Evolutionary conservation across 1,284 basidiomycete species (phyloP), one percentile per base, ranked within the genome.

Genomic region (Clitocybe nebularis): DNA sequence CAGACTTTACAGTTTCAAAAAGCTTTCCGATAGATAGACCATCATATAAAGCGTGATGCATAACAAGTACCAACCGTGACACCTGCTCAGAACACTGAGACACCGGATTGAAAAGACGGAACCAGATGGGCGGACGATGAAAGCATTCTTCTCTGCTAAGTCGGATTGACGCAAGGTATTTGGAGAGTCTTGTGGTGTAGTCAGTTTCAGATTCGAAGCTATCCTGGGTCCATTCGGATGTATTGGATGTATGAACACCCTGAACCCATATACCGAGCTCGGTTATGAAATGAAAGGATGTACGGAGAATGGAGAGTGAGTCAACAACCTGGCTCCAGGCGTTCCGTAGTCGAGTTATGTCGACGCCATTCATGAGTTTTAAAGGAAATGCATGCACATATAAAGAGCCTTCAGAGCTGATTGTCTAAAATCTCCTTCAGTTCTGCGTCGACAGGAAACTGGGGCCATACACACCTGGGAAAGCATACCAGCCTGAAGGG

Each of bases 41-140:
- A 45, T 76, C 74, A 45, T 76, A 76, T n/a, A 76, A 50, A 1
- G 72, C 71, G 51, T 76, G 74, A 46, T 76, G 74, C 56, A 76
- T 60, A 25, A 68, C 60, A 4, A 76, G 50, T 8, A 73, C 61
- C 3, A 76, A 59, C 9, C 47, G 46, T 13, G 48, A 33, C 16
- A 45, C 28, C 4, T 42, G 44, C 11, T 45, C 43, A n/a, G 44
- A 29, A 19, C 49, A 43, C 28, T 44, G 38, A 14, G 46, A 41
- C 21, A 35, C n/a, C 9, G 57, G 48, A 32, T 61, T 35, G 50
- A 57, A 61, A 13, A 66, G 40, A 24, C 62, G 63, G 28, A 71
- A 45, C 56, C 59, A 62, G 1, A 72, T 50, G 7, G 67, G 68
- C 14, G 72, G 71, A 6, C 36, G 49, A 10, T 32, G 38, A 44